Conservation (phyloP, 169 alveolate species). For the Fabrea salina region DNA sequence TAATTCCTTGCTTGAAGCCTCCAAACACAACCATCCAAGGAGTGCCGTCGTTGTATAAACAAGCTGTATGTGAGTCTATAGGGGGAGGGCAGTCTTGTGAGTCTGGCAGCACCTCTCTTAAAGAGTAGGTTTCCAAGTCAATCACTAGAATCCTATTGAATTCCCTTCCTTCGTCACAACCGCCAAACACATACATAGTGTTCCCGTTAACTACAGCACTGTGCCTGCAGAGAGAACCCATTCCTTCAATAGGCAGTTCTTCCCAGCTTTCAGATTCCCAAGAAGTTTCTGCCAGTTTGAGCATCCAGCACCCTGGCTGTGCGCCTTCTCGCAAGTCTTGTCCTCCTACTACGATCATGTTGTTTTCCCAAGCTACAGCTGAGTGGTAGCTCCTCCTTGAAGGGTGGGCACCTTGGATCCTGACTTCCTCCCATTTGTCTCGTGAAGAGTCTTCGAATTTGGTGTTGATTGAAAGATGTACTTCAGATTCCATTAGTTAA, state of each 20-base stretch:
- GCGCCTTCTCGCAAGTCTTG: slow-evolving; percentile 76
- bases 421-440: slow-evolving; percentile 36
- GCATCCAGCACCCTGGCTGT: slow-evolving; percentile 13
- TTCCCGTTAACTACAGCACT: slow-evolving; percentile 68
- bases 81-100: neutral
- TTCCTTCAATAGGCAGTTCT: neutral
- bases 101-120: neutral
- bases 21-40: slow-evolving; percentile 24
- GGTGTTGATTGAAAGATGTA: too few relatives aligned
- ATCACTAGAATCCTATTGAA: neutral
- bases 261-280: slow-evolving; percentile 11
- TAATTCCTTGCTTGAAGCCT: slow-evolving; percentile 6
- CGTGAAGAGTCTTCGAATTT: too few relatives aligned
- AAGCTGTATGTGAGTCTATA: slow-evolving; percentile 27
- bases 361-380: slow-evolving; percentile 63
- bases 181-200: slow-evolving; percentile 79
- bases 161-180: slow-evolving; percentile 29
- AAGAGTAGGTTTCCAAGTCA: neutral
- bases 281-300: neutral
- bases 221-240: slow-evolving; percentile 69
- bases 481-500: too few relatives aligned
- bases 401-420: neutral
- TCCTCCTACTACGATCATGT: slow-evolving; percentile 79
- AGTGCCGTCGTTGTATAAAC: slow-evolving; percentile 17
- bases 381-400: slow-evolving; percentile 67